Percentiles rank a stretch among this genome's conserved stretches.
Evolutionary conservation across 1,284 basidiomycete species (phyloP).

Genomic region (Thecaphora thlaspeos): DNA sequence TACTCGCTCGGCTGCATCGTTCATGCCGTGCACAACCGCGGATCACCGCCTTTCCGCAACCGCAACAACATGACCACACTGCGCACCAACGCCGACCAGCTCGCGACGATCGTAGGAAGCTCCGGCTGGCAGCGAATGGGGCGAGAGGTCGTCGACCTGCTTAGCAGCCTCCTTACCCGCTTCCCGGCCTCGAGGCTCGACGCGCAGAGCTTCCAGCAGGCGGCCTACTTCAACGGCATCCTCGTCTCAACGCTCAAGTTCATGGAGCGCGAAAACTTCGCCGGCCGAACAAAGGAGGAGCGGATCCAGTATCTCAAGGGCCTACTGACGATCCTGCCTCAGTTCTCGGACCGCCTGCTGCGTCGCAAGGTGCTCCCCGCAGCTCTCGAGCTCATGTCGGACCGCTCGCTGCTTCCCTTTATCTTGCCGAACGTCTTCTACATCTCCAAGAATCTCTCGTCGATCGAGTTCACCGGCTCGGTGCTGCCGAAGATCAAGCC

Average conservation of each 20-base stretch:
- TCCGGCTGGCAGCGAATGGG: conserved; percentile 40
- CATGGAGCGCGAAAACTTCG: conserved; percentile 90
- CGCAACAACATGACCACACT: conserved; percentile 74
- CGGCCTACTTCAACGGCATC: conserved; percentile 88
- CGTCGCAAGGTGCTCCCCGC: conserved; percentile 90
- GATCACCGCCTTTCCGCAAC: conserved; percentile 81
- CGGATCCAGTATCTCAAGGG: conserved; percentile 89
- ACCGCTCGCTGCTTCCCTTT: conserved; percentile 70
- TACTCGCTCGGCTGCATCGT: conserved; percentile 89
- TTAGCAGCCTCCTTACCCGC: conserved; percentile 63
- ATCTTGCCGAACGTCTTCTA: conserved; percentile 97
- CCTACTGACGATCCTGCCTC: conserved; percentile 74
- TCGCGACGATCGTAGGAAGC: conserved; percentile 25
- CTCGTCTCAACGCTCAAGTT: conserved; percentile 96
- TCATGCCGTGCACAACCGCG: conserved; percentile 74
- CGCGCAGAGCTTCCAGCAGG: conserved; percentile 74
- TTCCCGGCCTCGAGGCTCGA: conserved; percentile 72
- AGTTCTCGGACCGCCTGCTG: conserved; percentile 82
- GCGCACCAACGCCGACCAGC: conserved; percentile 71
- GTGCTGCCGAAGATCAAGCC: conserved; percentile 87
- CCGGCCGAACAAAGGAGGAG: conserved; percentile 88
- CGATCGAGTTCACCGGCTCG: conserved; percentile 72
- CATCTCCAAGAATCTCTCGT: conserved; percentile 73
- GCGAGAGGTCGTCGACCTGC: conserved; percentile 44
- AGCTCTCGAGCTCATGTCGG: conserved; percentile 60